Conservation (phyloP, 805 yeast species). For the Nakazawaea ambrosiae region DNA sequence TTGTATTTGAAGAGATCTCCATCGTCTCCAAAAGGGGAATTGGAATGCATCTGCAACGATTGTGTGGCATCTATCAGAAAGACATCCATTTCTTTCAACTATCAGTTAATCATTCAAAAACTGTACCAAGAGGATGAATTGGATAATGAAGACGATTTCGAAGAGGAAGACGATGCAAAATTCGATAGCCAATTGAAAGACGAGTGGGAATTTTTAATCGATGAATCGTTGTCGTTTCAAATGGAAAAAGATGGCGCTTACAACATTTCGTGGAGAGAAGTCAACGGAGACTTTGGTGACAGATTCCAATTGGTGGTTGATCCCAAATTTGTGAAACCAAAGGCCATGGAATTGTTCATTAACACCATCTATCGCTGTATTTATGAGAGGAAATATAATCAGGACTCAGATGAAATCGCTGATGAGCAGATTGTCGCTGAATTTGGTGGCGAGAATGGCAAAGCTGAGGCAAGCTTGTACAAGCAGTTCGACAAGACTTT, state of each 20-base stretch:
- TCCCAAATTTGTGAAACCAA: conserved; percentile 41
- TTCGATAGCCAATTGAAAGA: conserved; percentile 33
- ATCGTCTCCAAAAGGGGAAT: conserved; percentile 78
- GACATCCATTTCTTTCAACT: conserved; percentile 57
- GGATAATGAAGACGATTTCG: conserved; percentile 46
- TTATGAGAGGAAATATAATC: conserved; percentile 68
- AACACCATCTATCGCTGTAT: conserved; percentile 56
- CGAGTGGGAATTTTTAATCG: conserved; percentile 67
- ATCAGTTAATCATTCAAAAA: conserved; percentile 64
- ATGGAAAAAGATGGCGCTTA: conserved; percentile 37
- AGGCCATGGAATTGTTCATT: conserved; percentile 58
- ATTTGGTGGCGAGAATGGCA: conserved; percentile 15
- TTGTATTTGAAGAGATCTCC: conserved; percentile 68
- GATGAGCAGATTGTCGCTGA: conserved; percentile 33
- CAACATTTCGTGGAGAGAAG: conserved; percentile 73
- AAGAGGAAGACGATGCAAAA: conserved; percentile 33
- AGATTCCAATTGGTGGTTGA: conserved; percentile 73
- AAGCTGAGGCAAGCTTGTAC: conserved; percentile 13
- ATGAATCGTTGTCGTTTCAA: conserved; percentile 51
- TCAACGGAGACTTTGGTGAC: conserved; percentile 84
- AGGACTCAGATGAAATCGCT: conserved; percentile 37
- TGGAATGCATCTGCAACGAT: conserved; percentile 77
- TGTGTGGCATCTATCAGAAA: conserved; percentile 68
- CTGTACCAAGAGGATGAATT: conserved; percentile 66
- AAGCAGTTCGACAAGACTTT: conserved; percentile 7